phyloP scores from a whole-genome alignment of 768 basidiomycete species.

The Aureoboletus auriporus region DNA sequence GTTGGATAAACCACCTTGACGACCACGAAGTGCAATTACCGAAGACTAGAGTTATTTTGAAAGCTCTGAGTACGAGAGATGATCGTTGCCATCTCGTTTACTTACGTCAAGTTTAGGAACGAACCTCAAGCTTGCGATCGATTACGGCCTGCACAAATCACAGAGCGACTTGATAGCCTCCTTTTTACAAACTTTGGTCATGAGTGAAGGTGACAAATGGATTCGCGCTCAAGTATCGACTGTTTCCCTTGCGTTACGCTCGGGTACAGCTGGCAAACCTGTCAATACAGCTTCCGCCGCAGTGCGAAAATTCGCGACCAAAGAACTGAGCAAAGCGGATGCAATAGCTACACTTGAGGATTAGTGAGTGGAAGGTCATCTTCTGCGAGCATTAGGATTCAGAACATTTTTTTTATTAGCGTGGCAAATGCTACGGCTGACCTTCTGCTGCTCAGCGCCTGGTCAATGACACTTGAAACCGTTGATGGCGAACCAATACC shows the following conservation, averaged over 20 bases:
- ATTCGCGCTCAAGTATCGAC: conserved; percentile 67
- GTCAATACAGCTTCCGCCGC: conserved; percentile 69
- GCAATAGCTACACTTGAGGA: conserved; percentile 83
- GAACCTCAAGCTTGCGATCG: conserved; percentile 90
- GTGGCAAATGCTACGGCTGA: conserved; percentile 89
- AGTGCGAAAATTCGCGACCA: conserved; percentile 85
- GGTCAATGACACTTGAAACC: conserved; percentile 60
- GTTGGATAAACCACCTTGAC: conserved; percentile 86
- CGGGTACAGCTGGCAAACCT: conserved; percentile 66
- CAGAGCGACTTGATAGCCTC: conserved; percentile 86
- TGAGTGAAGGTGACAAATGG: conserved; percentile 95
- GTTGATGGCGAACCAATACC: conserved; percentile 68
- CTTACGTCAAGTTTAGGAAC: conserved; percentile 61
- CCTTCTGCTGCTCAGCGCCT: conserved; percentile 75
- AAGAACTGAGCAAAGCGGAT: conserved; percentile 74
- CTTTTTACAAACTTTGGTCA: conserved; percentile 90
- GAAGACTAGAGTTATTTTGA: conserved; percentile 68
- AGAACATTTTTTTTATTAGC: conserved; percentile 34
- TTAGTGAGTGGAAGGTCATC: conserved; percentile 58
- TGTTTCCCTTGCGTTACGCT: conserved; percentile 65
- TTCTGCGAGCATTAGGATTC: neutral
- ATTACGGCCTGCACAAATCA: conserved; percentile 75
- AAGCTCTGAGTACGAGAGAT: conserved; percentile 67
- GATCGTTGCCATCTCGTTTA: conserved; percentile 74
- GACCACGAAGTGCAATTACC: conserved; percentile 70